phyloP scores from a whole-genome alignment of 768 basidiomycete genomes.

The Rhodocollybia butyracea region DNA sequence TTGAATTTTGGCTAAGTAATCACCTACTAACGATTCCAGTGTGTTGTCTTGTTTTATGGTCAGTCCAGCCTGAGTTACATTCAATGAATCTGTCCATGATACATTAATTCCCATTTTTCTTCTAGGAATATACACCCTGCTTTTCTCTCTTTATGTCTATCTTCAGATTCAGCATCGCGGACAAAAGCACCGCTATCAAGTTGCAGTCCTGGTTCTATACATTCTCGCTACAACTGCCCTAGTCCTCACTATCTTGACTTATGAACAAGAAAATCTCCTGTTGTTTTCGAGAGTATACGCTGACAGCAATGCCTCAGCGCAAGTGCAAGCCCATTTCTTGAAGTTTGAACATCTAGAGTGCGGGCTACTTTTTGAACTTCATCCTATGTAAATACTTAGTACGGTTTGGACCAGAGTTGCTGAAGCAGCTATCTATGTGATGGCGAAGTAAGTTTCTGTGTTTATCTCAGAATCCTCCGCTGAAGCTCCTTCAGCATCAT shows the following conservation, averaged over 20 bases:
- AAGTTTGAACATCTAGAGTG: not conserved
- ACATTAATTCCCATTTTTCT: no score
- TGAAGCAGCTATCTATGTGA: not conserved
- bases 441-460: not conserved
- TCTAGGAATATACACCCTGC: not conserved
- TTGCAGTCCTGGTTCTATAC: not conserved
- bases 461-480: not conserved
- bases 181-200: not conserved
- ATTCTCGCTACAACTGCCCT: not conserved
- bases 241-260: not conserved
- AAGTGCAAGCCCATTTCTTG: not conserved
- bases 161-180: not conserved
- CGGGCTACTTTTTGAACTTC: not conserved
- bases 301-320: not conserved
- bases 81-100: no score
- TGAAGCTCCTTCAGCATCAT: not conserved
- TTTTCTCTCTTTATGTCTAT: not conserved
- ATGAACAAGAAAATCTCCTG: not conserved
- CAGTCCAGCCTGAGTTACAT: no score
- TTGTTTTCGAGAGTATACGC: not conserved
- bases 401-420: not conserved
- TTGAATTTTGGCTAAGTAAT: no score
- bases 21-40: no score
- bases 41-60: no score
- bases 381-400: not conserved